Base-by-base conservation (phyloP, 192 early-diverging fungal genomes). In the Umbelopsis isabellina region DNA sequence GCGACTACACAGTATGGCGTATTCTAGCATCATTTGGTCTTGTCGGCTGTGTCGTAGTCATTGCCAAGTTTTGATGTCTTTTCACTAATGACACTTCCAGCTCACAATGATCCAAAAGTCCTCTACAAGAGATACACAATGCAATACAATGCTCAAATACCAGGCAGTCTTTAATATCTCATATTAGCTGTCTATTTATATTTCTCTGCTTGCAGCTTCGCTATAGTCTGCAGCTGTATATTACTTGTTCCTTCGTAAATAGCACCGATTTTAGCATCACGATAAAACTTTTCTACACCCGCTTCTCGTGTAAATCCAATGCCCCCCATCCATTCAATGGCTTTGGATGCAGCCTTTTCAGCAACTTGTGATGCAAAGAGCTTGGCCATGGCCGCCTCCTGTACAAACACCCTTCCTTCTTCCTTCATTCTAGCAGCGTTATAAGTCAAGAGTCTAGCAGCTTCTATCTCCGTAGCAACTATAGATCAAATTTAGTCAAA, bases 371-470 rank as follows among this genome's bases (percentile, higher is more conserved):
- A 91, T 27, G 97, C 89, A 76, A 91, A 96, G 41, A 97, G 85
- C 86, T 98, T 98, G 72, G 94, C 94, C 95, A 98, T 97, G 46
- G 95, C 95, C 50, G 97, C 97, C 80, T 98, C 90, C 89, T 92
- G 94, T 30, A 95, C 85, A 76, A 98, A 97, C 46, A 86, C 79
- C 79, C 90, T 91, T n/a, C 93, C 93, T 72, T 95, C 84, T 76
- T 98, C 92, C 89, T 95, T 95, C 49, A 96, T 76, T 49, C 95
- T 87, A 7, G 94, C 95, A n/a, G 97, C 97, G 73, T 98, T 98
- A 84, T 97, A 98, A 1, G 94, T 96, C 74, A 98, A 80, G 66
- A 98, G 86, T 21, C 94, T 84, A 6, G 97, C 95, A 49, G 97
- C 95, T 80, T 98, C 97, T 73, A 98, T 94, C 44, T 98, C 95